Percentiles rank a stretch among this genome's conserved stretches.
These are phyloP conservation scores for Rhytidiadelphus loreus DNA, from an alignment of 225 moss, liverwort and hornwort genomes.

Conservation along the genomic window DNA sequence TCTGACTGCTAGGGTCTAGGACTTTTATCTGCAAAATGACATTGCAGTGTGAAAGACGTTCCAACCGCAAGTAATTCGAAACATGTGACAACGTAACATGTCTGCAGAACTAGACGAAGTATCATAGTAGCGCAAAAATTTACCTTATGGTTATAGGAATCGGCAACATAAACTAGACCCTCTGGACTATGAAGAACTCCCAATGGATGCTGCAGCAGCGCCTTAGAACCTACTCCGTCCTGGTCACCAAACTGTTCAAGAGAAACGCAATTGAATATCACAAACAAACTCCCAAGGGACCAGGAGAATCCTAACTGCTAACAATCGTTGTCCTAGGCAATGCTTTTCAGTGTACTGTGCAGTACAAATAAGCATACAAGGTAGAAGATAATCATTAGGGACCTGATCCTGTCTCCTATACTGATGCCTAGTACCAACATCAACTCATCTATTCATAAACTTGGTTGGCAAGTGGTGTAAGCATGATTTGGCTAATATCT, in stretches of 20 bases:
- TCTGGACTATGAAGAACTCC: slow-evolving; percentile 63
- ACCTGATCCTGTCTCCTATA: background rate
- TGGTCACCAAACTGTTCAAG: slow-evolving; percentile 79
- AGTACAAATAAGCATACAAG: background rate
- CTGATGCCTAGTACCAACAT: background rate
- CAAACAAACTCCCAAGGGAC: background rate
- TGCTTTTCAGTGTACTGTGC: background rate
- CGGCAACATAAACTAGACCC: slow-evolving; percentile 77
- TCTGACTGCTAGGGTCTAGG: slow-evolving; percentile 45
- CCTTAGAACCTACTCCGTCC: slow-evolving; percentile 75
- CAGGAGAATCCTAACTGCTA: background rate
- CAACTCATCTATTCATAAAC: background rate
- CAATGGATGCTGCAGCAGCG: slow-evolving; percentile 78
- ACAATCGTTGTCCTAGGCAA: background rate
- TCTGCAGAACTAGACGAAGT: background rate
- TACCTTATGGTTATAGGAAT: slow-evolving; percentile 99
- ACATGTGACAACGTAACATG: background rate
- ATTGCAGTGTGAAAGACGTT: background rate
- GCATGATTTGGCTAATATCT: background rate
- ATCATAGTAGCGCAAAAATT: background rate
- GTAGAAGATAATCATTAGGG: background rate
- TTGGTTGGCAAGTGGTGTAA: background rate
- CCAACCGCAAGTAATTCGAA: background rate
- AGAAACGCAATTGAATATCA: background rate
- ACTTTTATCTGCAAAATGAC: slow-evolving; percentile 27